These are phyloP conservation scores for Boletus semigastroideus DNA, from an alignment of 1,284 basidiomycete species.

Conservation along the genomic window DNA sequence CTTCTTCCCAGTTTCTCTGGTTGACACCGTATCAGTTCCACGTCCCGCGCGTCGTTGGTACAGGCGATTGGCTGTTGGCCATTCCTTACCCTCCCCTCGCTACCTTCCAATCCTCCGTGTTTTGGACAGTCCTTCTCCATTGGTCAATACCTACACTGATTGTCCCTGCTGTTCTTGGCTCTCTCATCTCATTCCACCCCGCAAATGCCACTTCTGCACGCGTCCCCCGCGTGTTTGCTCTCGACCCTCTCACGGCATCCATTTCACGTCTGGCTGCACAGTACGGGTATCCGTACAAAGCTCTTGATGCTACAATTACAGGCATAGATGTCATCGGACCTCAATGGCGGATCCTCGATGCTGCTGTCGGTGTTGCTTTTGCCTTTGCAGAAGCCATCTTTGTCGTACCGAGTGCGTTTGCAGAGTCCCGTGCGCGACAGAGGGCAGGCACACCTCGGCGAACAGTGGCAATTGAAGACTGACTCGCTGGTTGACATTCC, in stretches of 20 bases:
- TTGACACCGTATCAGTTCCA: slow-evolving; percentile 21
- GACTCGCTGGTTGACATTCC: background rate
- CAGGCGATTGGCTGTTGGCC: slow-evolving; percentile 22
- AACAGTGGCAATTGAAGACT: slow-evolving; percentile 20
- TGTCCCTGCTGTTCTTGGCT: slow-evolving; percentile 52
- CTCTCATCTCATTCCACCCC: slow-evolving; percentile 59
- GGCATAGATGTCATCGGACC: slow-evolving; percentile 51
- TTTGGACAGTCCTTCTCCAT: slow-evolving; percentile 52
- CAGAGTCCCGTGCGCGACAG: slow-evolving; percentile 29
- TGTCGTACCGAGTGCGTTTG: slow-evolving; percentile 30
- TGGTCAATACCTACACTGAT: slow-evolving; percentile 60
- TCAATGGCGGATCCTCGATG: slow-evolving; percentile 51
- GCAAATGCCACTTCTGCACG: slow-evolving; percentile 29
- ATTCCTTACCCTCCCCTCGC: slow-evolving; percentile 47
- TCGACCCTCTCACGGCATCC: slow-evolving; percentile 60
- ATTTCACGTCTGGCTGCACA: slow-evolving; percentile 60
- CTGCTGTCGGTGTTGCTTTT: slow-evolving; percentile 54
- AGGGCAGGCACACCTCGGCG: slow-evolving; percentile 28
- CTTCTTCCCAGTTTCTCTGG: slow-evolving; percentile 2
- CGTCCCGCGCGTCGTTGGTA: slow-evolving; percentile 9
- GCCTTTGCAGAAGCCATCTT: slow-evolving; percentile 61
- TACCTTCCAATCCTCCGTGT: slow-evolving; percentile 43
- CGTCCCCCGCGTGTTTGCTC: slow-evolving; percentile 29
- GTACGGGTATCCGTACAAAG: slow-evolving; percentile 48
- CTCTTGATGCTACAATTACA: slow-evolving; percentile 26